Conservation (phyloP, 768 basidiomycete genomes). For the Amylocystis lapponica region DNA sequence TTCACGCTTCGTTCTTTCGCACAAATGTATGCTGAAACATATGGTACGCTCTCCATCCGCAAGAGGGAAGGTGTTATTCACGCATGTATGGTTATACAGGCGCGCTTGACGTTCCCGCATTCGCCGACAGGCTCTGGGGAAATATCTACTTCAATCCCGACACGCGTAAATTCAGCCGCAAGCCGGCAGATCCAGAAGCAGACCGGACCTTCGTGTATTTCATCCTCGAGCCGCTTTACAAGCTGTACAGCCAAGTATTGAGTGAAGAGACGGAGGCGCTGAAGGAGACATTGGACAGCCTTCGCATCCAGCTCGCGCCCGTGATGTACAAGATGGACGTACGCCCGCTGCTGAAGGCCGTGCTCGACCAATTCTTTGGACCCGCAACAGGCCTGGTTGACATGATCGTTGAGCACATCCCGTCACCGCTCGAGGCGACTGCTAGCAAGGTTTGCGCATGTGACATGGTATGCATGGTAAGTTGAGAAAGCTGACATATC, state of each 20-base stretch:
- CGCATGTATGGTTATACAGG: conserved; percentile 33
- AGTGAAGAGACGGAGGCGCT: conserved; percentile 91
- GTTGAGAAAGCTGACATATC: too few species aligned
- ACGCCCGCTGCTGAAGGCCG: conserved; percentile 86
- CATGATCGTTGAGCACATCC: conserved; percentile 86
- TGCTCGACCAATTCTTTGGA: conserved; percentile 95
- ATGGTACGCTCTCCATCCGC: conserved; percentile 44
- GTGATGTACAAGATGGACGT: conserved; percentile 99
- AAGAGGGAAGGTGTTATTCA: too few species aligned
- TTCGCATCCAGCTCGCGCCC: conserved; percentile 85
- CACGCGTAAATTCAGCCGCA: conserved; percentile 85
- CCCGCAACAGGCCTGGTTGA: conserved; percentile 86
- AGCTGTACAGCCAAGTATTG: conserved; percentile 91
- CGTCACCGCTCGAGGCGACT: conserved; percentile 64
- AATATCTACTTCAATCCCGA: conserved; percentile 92
- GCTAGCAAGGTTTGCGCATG: conserved; percentile 46
- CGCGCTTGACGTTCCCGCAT: conserved; percentile 73
- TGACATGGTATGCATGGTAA: conserved; percentile 1
- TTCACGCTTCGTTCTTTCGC: conserved; percentile 94
- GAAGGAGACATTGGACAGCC: conserved; percentile 65
- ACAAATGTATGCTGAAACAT: conserved; percentile 92
- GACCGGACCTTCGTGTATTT: conserved; percentile 91
- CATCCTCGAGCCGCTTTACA: conserved; percentile 93
- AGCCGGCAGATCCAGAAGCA: conserved; percentile 72
- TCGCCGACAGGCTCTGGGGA: conserved; percentile 93